Evolutionary conservation across 345 rosid genomes (phyloP).

Genomic region (Viola odorata): DNA sequence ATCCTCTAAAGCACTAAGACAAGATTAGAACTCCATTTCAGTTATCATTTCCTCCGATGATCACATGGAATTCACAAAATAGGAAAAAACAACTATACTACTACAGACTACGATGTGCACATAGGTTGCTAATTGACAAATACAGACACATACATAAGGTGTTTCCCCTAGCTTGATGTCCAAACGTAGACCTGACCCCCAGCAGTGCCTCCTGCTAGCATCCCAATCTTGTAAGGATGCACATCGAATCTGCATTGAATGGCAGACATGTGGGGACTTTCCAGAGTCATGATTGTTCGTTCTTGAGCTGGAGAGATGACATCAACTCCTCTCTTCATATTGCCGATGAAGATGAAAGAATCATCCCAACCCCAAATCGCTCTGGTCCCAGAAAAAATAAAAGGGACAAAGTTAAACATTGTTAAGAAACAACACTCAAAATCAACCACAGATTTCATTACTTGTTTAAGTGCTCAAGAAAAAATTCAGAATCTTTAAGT

Average conservation of each 20-base stretch:
- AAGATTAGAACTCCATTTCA: no score
- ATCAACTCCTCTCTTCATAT: conserved; percentile 54
- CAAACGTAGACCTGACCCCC: conserved; percentile 74
- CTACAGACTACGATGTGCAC: no score
- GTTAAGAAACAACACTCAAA: no score
- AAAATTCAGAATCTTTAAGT: no score
- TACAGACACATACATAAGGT: no score
- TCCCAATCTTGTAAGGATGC: conserved; percentile 62
- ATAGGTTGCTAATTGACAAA: no score
- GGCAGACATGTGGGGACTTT: conserved; percentile 41
- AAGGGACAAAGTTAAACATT: background rate
- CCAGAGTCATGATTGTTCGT: conserved; percentile 34
- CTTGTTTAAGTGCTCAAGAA: no score
- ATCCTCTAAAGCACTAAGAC: no score
- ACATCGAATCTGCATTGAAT: conserved; percentile 68
- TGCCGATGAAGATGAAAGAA: conserved; percentile 56
- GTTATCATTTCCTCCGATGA: no score
- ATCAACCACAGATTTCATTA: no score
- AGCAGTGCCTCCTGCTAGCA: conserved; percentile 61
- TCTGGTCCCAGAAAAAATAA: conserved; percentile 29
- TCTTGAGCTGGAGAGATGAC: conserved; percentile 40
- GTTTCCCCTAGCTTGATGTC: conserved; percentile 23
- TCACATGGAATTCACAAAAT: no score
- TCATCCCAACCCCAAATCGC: conserved; percentile 97
- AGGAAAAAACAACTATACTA: no score